Evolutionary conservation across 805 yeast species (phyloP).

Genomic region (Ogataea dorogensis): DNA sequence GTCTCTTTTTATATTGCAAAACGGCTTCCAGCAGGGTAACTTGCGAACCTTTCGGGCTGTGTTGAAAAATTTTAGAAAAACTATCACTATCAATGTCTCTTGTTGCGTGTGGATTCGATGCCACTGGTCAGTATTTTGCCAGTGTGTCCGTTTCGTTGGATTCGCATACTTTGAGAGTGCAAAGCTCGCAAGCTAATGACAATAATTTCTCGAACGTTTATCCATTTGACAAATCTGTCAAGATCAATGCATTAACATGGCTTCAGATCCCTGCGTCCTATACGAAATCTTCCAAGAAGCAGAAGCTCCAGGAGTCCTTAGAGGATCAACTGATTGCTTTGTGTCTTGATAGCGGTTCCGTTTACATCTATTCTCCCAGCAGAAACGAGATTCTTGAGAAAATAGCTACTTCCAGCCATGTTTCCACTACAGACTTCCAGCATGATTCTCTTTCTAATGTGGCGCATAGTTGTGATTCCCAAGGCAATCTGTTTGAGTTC

Average conservation of each 20-base stretch:
- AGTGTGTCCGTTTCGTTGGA: constrained; percentile 67
- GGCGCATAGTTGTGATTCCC: constrained; percentile 59
- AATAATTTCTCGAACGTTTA: constrained; percentile 39
- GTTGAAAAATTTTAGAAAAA: constrained; percentile 18
- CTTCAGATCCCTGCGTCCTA: constrained; percentile 27
- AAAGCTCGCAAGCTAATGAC: constrained; percentile 43
- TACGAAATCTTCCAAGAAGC: constrained; percentile 24
- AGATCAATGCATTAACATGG: constrained; percentile 56
- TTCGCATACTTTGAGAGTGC: constrained; percentile 65
- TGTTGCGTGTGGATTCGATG: constrained; percentile 55
- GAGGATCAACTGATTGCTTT: constrained; percentile 53
- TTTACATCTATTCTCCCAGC: constrained; percentile 66
- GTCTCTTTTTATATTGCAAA: constrained; percentile 6
- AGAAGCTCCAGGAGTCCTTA: constrained; percentile 23
- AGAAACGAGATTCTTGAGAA: constrained; percentile 55
- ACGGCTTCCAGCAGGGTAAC: constrained; percentile 3
- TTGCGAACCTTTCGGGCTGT: constrained; percentile 10
- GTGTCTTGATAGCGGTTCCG: constrained; percentile 63
- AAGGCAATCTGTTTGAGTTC: constrained; percentile 63
- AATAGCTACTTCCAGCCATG: constrained; percentile 32
- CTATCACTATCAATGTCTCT: constrained; percentile 14
- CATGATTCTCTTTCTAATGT: constrained; percentile 41
- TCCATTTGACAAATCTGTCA: constrained; percentile 50
- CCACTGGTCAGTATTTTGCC: constrained; percentile 60
- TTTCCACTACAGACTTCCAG: constrained; percentile 42